Percentiles rank a stretch among this genome's conserved stretches.
Evolutionary conservation across 1,284 basidiomycete genomes (phyloP).

Genomic region (Anthracocystis panici-leucophaei): DNA sequence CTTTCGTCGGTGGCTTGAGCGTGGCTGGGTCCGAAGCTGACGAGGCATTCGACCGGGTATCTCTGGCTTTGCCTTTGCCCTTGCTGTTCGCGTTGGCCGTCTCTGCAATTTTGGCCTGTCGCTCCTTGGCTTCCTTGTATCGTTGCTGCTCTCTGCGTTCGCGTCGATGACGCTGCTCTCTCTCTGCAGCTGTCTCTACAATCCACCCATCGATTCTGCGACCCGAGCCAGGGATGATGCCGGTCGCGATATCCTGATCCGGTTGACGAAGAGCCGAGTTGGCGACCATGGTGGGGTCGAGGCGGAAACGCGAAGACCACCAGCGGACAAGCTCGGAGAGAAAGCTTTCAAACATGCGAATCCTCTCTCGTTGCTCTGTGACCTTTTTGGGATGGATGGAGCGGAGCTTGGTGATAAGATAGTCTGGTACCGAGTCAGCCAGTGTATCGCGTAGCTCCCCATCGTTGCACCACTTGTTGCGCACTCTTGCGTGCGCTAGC

Average conservation of each 20-base stretch:
- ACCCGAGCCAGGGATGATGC: constrained; percentile 47
- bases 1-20: constrained; percentile 28
- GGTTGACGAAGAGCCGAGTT: constrained; percentile 65
- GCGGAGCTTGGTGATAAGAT: constrained; percentile 59
- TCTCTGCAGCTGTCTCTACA: constrained; percentile 58
- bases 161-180: constrained; percentile 59
- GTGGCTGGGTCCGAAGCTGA: not conserved
- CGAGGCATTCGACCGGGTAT: not conserved
- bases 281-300: constrained; percentile 57
- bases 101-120: constrained; percentile 2
- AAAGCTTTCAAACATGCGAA: constrained; percentile 67
- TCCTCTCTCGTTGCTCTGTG: constrained; percentile 63
- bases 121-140: constrained; percentile 31
- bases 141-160: constrained; percentile 39
- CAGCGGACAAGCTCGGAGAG: constrained; percentile 63
- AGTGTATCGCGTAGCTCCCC: constrained; percentile 76
- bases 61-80: constrained; percentile 24
- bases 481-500: constrained; percentile 79
- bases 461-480: constrained; percentile 90
- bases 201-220: constrained; percentile 66
- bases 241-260: constrained; percentile 55
- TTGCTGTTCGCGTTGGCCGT: constrained; percentile 26
- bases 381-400: constrained; percentile 65
- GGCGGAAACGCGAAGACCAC: constrained; percentile 63
- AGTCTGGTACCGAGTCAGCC: constrained; percentile 54